Conservation (phyloP, 75 land plant species). For the Chamaecyparis obtusa region DNA sequence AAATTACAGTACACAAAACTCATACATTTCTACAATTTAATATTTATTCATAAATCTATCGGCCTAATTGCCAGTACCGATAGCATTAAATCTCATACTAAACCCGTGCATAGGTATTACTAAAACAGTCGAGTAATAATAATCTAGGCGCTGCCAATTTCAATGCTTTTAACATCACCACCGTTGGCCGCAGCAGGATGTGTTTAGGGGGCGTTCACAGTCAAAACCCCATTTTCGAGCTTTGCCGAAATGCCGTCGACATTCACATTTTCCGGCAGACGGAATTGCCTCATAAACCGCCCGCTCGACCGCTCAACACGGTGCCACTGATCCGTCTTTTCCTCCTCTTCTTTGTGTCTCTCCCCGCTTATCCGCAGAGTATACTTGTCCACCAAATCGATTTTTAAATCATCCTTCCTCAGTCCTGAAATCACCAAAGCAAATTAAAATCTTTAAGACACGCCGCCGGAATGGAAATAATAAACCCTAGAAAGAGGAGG, state of each 20-base stretch:
- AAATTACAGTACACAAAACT: too few relatives aligned
- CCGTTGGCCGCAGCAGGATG: too few relatives aligned
- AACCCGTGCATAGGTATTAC: too few relatives aligned
- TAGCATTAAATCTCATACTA: too few relatives aligned
- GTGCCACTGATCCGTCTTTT: constrained; percentile 11
- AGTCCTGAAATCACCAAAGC: background rate
- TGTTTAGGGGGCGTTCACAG: constrained; percentile 28
- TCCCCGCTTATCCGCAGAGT: constrained; percentile 44
- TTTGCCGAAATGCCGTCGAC: constrained; percentile 20
- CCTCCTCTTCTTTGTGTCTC: constrained; percentile 19
- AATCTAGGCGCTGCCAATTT: background rate
- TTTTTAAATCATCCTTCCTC: constrained; percentile 27
- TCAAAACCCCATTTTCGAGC: constrained; percentile 38
- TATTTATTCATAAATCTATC: too few relatives aligned
- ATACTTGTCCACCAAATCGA: constrained; percentile 28
- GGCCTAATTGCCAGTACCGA: too few relatives aligned
- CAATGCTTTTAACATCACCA: too few relatives aligned
- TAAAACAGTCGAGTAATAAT: too few relatives aligned
- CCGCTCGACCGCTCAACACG: too few relatives aligned
- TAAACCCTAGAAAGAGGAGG: background rate
- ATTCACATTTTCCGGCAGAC: constrained; percentile 42
- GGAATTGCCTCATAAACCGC: constrained; percentile 10
- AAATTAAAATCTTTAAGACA: background rate
- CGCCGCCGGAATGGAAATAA: background rate
- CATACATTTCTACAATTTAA: too few relatives aligned